Evolutionary conservation across 2,329 filamentous ascomycete species (phyloP), one percentile per base, ranked within the genome.

Genomic region (Botryosphaeria dothidea): DNA sequence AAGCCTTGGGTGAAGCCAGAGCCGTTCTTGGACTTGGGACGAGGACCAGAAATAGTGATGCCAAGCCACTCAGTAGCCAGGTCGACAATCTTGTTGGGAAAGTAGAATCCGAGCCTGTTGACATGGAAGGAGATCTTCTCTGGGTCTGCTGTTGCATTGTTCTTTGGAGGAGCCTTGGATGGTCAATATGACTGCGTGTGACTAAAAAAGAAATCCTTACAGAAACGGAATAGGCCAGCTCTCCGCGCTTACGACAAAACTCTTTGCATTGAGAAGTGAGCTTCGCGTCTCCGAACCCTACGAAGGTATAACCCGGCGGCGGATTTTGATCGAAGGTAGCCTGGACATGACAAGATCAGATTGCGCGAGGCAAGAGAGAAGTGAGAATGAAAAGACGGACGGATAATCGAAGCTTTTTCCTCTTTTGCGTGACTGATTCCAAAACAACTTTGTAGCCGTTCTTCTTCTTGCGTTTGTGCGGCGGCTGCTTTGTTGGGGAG

Each of bases 51-150:
- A 48, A 56, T 43, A 80, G 78, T 67, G 7, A 64, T 64, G 78
- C 79, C 75, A 72, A 87, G 72, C 78, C 84, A 71, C 72, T 79
- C 73, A 75, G 86, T 88, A 38, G 85, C 85, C 65, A 83, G 78
- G 48, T 83, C 82, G 43, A 90, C 84, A 65, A 88, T 81, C n/a
- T 82, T 77, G 65, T 83, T 83, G 6, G 85, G 85, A 67, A 90
- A 89, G 71, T 89, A 86, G 72, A 87, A 86, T 17, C 87, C 87
- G 67, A 88, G 83, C 45, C 86, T 82, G 69, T 87, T 83, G 56
- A 88, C 82, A 71, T 89, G 85, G 69, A 86, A 82, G 2, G 85
- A 86, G 2, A 89, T 75, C 66, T 83, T 81, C 61, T 84, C 82
- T 13, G 78, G 81, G 56, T 81, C 75, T 66, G 78, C 75, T 69